Evolutionary conservation across 768 basidiomycete genomes (phyloP), one percentile per base, ranked within the genome.

Genomic region (Termitomyces sp.): DNA sequence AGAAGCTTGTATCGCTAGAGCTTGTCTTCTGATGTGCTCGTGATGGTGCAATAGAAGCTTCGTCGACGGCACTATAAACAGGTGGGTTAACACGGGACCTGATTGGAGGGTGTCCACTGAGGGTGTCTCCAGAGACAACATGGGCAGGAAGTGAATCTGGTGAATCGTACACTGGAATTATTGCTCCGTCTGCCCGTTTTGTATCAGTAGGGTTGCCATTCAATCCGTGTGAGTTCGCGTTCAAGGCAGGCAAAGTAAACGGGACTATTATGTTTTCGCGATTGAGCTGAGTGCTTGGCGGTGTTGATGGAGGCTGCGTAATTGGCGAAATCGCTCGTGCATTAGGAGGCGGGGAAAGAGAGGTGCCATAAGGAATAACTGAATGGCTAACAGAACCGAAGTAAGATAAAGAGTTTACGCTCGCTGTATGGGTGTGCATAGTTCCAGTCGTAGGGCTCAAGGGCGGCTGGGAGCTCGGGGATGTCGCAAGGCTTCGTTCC

Each of bases 261-360:
- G 78, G 78, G 13, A 64, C 64, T 34, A 79, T 69, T 26, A 69
- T 46, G 18, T 75, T 67, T 58, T 76, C 73, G n/a, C 59, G 63
- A 36, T 64, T 66, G 18, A 55, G 29, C 32, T 43, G 44, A 6
- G 50, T 43, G 41, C 59, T 52, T 3, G 60, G 31, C 27, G 63
- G 68, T 6, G 31, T 20, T 47, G 57, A 26, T 14, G 43, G 29
- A 6, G 57, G 10, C 29, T 31, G 16, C 16, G 64, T 64, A 13
- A 68, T 43, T 1, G 60, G 52, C 7, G 57, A 56, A 49, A 34
- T 59, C 55, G 47, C 57, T 43, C 32, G 59, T 39, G 42, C 53
- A 22, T n/a, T 34, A 5, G 59, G 61, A 24, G 51, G 66, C 5
- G 61, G 65, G 9, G 62, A 58, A 16, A 63, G 37, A 34, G 67